Evolutionary conservation across 495 filamentous ascomycete genomes (phyloP).

Genomic region (Penicillium canescens): DNA sequence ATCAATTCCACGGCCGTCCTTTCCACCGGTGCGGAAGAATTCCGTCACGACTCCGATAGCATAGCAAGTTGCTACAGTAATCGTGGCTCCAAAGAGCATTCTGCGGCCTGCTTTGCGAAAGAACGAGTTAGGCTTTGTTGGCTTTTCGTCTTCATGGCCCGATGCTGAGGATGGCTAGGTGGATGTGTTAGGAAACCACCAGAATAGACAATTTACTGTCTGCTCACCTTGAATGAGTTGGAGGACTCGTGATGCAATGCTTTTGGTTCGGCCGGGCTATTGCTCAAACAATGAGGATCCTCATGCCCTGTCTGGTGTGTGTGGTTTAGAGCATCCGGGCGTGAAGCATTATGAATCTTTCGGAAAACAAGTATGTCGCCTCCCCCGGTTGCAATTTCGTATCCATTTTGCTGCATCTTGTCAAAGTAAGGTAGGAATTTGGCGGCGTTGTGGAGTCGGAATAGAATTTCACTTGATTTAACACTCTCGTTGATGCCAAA

Average conservation of each 20-base stretch:
- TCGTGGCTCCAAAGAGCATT: constrained; percentile 56
- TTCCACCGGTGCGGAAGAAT: constrained; percentile 61
- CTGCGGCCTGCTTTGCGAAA: constrained; percentile 44
- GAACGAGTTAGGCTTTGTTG: constrained; percentile 23
- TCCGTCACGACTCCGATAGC: constrained; percentile 68
- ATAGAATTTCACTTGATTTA: constrained; percentile 62
- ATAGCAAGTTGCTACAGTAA: constrained; percentile 65
- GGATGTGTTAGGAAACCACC: constrained; percentile 34
- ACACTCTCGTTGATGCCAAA: constrained; percentile 43
- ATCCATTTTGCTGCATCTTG: constrained; percentile 64
- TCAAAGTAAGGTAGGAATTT: constrained; percentile 72
- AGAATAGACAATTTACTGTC: constrained; percentile 58
- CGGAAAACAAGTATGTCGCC: constrained; percentile 73
- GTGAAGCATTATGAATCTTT: constrained; percentile 43
- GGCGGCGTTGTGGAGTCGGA: constrained; percentile 66
- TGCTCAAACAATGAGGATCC: not conserved
- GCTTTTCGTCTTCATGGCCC: not conserved
- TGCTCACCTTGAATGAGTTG: constrained; percentile 40
- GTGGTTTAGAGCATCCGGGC: constrained; percentile 7
- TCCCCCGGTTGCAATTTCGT: constrained; percentile 70
- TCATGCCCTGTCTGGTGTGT: constrained; percentile 5
- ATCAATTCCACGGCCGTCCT: constrained; percentile 53
- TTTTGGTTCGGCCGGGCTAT: no score
- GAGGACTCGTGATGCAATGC: not conserved
- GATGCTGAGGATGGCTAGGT: constrained; percentile 19